phyloP scores from a whole-genome alignment of 2,329 filamentous ascomycete genomes.

The Proliferodiscus dingleyae region DNA sequence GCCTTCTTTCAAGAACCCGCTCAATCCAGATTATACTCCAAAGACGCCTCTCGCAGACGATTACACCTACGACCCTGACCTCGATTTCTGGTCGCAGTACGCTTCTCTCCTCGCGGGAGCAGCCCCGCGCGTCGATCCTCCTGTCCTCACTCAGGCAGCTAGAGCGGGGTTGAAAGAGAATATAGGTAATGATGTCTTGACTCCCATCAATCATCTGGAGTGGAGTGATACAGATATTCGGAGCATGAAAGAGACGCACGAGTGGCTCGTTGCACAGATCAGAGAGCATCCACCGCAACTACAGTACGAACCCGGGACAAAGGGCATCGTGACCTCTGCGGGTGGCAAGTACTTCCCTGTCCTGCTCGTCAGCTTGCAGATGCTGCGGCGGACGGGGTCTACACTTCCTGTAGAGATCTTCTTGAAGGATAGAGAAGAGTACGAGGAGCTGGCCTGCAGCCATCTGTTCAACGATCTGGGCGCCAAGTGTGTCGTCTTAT shows the following conservation, averaged over 20 bases:
- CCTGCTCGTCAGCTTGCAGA: constrained; percentile 35
- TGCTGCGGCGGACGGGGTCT: constrained; percentile 36
- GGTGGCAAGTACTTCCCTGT: constrained; percentile 34
- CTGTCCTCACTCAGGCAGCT: constrained; percentile 10
- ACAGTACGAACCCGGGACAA: not conserved
- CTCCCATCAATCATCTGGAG: not conserved
- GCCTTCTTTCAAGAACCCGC: no score
- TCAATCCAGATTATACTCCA: no score
- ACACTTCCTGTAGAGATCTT: constrained; percentile 38
- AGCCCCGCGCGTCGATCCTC: constrained; percentile 13
- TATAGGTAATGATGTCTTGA: not conserved
- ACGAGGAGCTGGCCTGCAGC: constrained; percentile 34
- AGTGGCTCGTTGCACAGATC: not conserved
- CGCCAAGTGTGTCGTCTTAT: constrained; percentile 37
- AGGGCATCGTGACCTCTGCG: constrained; percentile 40
- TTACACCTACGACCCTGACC: no score
- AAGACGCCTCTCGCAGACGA: no score
- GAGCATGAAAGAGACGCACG: not conserved
- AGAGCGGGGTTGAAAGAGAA: not conserved
- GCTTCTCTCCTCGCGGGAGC: constrained; percentile 15
- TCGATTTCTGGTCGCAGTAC: constrained; percentile 18
- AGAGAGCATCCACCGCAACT: not conserved
- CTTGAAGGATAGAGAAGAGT: constrained; percentile 33
- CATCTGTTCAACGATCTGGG: constrained; percentile 34
- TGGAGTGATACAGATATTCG: not conserved